Evolutionary conservation across 805 yeast genomes (phyloP).

Genomic region (Metschnikowia cubensis): DNA sequence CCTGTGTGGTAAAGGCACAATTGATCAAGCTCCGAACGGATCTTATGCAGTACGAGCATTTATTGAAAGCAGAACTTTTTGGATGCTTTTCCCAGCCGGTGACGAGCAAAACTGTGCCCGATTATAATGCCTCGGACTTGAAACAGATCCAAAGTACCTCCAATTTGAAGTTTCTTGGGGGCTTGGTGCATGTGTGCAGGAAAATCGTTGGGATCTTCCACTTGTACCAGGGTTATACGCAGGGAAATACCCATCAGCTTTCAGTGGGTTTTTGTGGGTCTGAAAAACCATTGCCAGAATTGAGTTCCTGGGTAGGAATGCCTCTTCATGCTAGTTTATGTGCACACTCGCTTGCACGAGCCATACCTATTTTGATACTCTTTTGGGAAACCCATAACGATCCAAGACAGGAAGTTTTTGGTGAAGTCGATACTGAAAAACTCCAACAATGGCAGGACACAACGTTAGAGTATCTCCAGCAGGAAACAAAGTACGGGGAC

Average conservation of each 20-base stretch:
- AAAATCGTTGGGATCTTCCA: neutral
- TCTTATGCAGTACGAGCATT: neutral
- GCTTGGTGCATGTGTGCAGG: neutral
- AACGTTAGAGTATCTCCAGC: neutral
- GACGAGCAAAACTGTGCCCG: neutral
- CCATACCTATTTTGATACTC: neutral
- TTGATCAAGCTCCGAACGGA: conserved; percentile 18
- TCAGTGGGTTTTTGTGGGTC: neutral
- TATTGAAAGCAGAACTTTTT: neutral
- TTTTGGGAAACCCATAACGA: conserved; percentile 1
- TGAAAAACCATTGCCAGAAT: neutral
- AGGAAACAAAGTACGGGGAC: neutral
- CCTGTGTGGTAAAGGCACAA: conserved; percentile 28
- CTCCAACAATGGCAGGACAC: neutral
- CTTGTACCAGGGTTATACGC: neutral
- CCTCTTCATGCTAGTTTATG: neutral
- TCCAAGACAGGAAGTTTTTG: neutral
- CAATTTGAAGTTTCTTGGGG: neutral
- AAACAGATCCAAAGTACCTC: neutral
- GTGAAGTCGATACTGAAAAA: neutral
- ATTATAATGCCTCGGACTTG: neutral
- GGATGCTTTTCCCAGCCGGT: neutral
- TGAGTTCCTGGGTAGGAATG: neutral
- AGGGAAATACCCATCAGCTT: neutral
- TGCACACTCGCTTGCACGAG: conserved; percentile 2